Base-by-base conservation (phyloP, 495 filamentous ascomycete genomes). In the Bathelium albidoporum region DNA sequence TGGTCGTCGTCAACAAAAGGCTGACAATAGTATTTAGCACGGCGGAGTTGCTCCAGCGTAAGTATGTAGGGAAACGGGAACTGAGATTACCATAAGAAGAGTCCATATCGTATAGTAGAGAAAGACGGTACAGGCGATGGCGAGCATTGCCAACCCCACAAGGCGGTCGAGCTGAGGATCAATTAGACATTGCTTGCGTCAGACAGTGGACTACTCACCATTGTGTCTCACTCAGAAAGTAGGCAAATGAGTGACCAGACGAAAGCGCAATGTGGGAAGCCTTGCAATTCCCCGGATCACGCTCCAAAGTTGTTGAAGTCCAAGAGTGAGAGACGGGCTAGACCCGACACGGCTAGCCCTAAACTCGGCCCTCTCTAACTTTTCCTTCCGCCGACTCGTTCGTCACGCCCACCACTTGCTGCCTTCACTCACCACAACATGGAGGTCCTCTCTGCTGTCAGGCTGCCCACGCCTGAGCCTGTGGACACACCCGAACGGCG, bases 61-160 rank as follows among this genome's bases (percentile, higher is more conserved):
- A 44, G 28, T 34, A 41, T 34, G 29, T 59, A 29, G 18, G 34
- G 2, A 32, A 31, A 43, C 39, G 36, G 32, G 14, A 44, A 69
- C 71, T 64, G 43, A 14, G n/a, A 55, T 28, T 83, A 96, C 94
- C 89, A 99, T 97, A 61, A 97, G 82, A 62, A 99, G 79, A 2
- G 94, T 97, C 94, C 94, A 99, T 70, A 95, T 84, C 20, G 91
- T 95, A 78, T 99, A 99, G 82, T 99, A 99, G 66, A 95, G 85
- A 76, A 99, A 99, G 78, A 99, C 90, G 74, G 87, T 85, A 67
- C 91, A 88, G 73, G 94, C 91, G 81, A 87, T 85, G 81, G 95
- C 85, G 77, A 99, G 89, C 94, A 99, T 99, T 81, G 86, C 89
- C 81, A 95, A 85, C 78, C 95, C 94, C 68, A 95, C 87, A 71